Conservation (phyloP, 179 eudicot species). For the Beta macrorhiza region DNA sequence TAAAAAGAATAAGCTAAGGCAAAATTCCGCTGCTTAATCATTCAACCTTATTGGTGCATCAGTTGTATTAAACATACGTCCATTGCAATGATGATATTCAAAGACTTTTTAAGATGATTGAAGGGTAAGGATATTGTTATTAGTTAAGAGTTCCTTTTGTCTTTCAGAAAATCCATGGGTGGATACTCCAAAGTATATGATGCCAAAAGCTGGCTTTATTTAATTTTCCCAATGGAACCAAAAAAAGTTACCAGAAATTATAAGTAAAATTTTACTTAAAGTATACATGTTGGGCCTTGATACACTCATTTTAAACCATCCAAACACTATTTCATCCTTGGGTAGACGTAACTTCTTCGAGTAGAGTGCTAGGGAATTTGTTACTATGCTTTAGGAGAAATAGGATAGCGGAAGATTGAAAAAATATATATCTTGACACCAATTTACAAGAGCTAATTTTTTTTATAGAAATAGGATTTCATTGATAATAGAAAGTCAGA, state of each 20-base stretch:
- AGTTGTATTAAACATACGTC: slow-evolving; percentile 13
- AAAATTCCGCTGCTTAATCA: slow-evolving; percentile 21
- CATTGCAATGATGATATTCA: slow-evolving; percentile 24
- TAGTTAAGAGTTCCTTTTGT: slow-evolving; percentile 12
- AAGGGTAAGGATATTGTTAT: slow-evolving; percentile 10
- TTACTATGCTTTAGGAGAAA: too few species aligned
- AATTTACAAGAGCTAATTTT: too few species aligned
- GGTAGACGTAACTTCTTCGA: too few species aligned
- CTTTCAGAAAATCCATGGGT: not conserved
- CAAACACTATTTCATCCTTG: too few species aligned
- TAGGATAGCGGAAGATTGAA: too few species aligned
- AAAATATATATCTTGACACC: too few species aligned
- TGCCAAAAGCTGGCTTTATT: not conserved
- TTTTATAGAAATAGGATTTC: too few species aligned
- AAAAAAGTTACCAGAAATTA: not conserved
- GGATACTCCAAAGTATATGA: not conserved
- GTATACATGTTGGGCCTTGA: too few species aligned
- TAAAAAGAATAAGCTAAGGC: not conserved
- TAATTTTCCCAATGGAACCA: not conserved
- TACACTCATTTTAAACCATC: too few species aligned
- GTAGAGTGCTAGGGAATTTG: too few species aligned
- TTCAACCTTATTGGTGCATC: not conserved
- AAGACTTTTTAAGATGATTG: slow-evolving; percentile 13
- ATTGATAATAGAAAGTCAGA: too few species aligned
- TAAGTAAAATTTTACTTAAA: too few species aligned